Evolutionary conservation across 768 basidiomycete species (phyloP).

Genomic region (Asterophora lycoperdoides): DNA sequence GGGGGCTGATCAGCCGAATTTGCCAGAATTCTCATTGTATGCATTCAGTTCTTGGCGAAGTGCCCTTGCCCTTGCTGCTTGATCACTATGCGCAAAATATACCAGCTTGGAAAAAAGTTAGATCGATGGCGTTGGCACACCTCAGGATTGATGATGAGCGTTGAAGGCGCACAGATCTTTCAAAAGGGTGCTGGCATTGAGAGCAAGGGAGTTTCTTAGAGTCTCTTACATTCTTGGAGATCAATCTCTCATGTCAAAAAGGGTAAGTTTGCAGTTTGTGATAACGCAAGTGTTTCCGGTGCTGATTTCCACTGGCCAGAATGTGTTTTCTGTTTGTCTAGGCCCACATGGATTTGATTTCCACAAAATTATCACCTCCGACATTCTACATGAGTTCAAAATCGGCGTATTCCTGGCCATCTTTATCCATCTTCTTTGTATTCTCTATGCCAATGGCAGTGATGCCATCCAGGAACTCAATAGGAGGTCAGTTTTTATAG

Average conservation of each 20-base stretch:
- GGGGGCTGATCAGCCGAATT: background rate
- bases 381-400: conserved; percentile 37
- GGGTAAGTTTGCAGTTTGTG: background rate
- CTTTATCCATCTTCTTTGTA: conserved; percentile 31
- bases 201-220: too few species aligned
- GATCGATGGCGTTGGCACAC: background rate
- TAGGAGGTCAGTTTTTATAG: conserved; percentile 16
- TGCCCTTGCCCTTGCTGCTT: conserved; percentile 38
- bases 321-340: conserved; percentile 28
- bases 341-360: conserved; percentile 20
- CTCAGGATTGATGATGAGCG: background rate
- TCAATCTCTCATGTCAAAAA: background rate
- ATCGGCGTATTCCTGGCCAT: conserved; percentile 36
- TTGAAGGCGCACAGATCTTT: background rate
- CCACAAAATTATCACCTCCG: conserved; percentile 25
- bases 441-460: conserved; percentile 22
- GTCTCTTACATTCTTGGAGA: background rate
- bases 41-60: conserved; percentile 26
- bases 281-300: background rate
- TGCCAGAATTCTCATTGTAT: conserved; percentile 31
- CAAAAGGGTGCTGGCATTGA: background rate
- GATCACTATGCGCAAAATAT: conserved; percentile 23
- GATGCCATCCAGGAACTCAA: conserved; percentile 21
- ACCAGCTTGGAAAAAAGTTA: conserved; percentile 18
- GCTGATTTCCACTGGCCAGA: conserved; percentile 22